Percentiles rank a stretch among this genome's conserved stretches.
These are phyloP conservation scores for Vicia sativa DNA, from an alignment of 306 rosid species.

Conservation along the genomic window DNA sequence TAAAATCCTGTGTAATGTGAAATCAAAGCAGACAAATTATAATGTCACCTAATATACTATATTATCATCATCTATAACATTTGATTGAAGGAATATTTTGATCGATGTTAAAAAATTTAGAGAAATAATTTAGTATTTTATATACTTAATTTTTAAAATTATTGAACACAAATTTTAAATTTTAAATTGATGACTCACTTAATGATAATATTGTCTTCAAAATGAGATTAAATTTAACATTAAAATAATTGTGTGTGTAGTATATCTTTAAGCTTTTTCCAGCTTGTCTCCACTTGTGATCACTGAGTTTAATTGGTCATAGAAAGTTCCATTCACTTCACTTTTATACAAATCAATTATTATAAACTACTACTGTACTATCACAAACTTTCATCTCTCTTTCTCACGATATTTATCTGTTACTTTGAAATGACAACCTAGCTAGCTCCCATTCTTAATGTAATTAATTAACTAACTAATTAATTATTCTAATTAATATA, in stretches of 20 bases:
- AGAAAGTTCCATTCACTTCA: conserved; percentile 40
- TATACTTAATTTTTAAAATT: too few species aligned
- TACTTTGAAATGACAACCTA: conserved; percentile 48
- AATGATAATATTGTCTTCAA: not conserved
- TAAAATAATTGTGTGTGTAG: conserved; percentile 17
- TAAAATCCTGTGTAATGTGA: too few species aligned
- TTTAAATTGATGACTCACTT: too few species aligned
- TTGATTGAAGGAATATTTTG: too few species aligned
- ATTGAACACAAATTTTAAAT: too few species aligned
- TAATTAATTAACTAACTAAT: conserved; percentile 8
- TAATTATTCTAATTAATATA: conserved; percentile 28
- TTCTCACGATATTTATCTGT: conserved; percentile 44
- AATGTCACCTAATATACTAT: too few species aligned
- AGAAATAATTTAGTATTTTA: too few species aligned
- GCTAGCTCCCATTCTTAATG: conserved; percentile 32
- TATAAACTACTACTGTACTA: conserved; percentile 6
- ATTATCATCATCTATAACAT: too few species aligned
- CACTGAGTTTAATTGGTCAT: conserved; percentile 39
- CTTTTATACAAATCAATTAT: conserved; percentile 36
- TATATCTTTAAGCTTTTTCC: conserved; percentile 45
- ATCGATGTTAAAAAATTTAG: too few species aligned
- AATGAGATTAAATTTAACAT: conserved; percentile 5
- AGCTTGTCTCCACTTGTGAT: conserved; percentile 62
- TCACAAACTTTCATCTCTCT: conserved; percentile 54
- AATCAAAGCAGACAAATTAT: too few species aligned